phyloP scores from a whole-genome alignment of 768 basidiomycete species.

The Royoungia palumana region DNA sequence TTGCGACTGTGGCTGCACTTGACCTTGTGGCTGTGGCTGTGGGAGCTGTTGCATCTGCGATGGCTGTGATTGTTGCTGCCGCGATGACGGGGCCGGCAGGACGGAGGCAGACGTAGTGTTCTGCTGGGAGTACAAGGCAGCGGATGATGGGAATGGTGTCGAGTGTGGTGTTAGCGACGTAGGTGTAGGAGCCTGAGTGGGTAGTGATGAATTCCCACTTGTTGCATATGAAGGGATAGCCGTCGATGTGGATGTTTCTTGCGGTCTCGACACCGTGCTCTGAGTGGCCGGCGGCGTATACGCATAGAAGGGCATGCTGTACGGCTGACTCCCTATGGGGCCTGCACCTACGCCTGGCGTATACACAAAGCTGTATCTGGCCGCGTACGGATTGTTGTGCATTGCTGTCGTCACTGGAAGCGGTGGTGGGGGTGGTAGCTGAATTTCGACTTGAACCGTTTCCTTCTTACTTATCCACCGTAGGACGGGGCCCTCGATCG shows the following conservation, averaged over 20 bases:
- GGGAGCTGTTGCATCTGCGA: neutral
- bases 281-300: slow-evolving; percentile 17
- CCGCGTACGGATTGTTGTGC: slow-evolving; percentile 6
- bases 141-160: neutral
- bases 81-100: neutral
- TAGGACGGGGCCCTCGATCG: slow-evolving; percentile 62
- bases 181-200: neutral
- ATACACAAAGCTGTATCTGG: slow-evolving; percentile 23
- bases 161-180: neutral
- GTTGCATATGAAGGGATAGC: neutral
- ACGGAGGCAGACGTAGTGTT: neutral
- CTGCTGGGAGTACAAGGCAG: slow-evolving; percentile 1
- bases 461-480: slow-evolving; percentile 71
- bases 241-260: neutral
- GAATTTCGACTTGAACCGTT: slow-evolving; percentile 43
- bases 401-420: slow-evolving; percentile 22
- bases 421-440: slow-evolving; percentile 30
- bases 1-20: neutral
- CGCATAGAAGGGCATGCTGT: slow-evolving; percentile 28
- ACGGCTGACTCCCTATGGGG: slow-evolving; percentile 16
- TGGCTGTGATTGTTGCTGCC: neutral
- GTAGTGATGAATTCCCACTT: neutral
- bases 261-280: slow-evolving; percentile 8
- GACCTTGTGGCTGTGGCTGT: neutral
- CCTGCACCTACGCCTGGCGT: slow-evolving; percentile 4